Base-by-base conservation (phyloP, 768 basidiomycete genomes). In the Leccinum sublutescens region DNA sequence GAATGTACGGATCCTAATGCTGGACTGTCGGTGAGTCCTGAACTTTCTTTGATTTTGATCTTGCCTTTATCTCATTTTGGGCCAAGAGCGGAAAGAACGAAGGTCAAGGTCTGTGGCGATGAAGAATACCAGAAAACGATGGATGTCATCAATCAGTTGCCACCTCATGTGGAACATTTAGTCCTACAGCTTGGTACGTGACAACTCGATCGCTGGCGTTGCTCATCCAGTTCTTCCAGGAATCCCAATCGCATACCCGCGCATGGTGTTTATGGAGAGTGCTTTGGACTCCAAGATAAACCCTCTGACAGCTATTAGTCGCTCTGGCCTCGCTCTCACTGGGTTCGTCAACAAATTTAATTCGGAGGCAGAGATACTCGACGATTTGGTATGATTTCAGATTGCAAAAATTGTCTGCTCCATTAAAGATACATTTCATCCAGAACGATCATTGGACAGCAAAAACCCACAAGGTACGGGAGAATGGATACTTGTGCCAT, bases 381-480 rank as follows among this genome's bases (percentile, higher is more conserved):
- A 98, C 74, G 96, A 99, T 75, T 77, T 95, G 74, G 90, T 89
- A 61, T 34, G 8, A 51, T 54, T 52, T 50, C n/a, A 31, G 36
- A 43, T 54, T 54, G 17, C 52, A 57, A 55, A 4, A 4, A 7
- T 33, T 58, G 84, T 81, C 17, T 40, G 14, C 47, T n/a, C 55
- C 19, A 29, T 11, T 45, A 25, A 59, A 27, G 49, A 23, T 27
- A 89, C 89, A 66, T 87, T 92, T 69, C 86, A 17, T 34, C 14
- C 61, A 91, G 86, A 94, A 94, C 63, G 93, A 96, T 68, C 93
- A 95, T 66, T 95, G 94, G 94, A 95, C 93, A 5, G 84, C 91
- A 31, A 85, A 85, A 56, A 68, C 71, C 4, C 91, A 93, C 70
- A 93, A 93, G 79, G 91, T 88, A 62, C 25, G 67, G 43, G 52